Evolutionary conservation across 164 flowering plant species (phyloP), one percentile per base, ranked within the genome.

Genomic region (Kalanchoe fedtschenkoi): DNA sequence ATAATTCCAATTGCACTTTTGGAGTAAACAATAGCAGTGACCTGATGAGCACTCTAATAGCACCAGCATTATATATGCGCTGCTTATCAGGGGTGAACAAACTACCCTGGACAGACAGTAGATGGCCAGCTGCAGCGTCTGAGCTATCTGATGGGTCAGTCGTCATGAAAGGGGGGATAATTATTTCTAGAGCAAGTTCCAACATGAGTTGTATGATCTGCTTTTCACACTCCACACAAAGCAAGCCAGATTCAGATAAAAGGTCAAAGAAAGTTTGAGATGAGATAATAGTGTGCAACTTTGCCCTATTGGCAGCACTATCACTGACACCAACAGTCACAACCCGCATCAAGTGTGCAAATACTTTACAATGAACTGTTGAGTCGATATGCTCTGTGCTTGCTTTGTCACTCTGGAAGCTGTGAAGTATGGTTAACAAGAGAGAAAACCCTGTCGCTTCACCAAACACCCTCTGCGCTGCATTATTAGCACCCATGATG

Each of bases 371-470:
- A 57, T 76, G 70, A 68, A 71, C 73, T 41, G 63, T 63, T 57
- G 77, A 70, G 67, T 72, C 63, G 66, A 81, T 74, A 42, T 82
- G 79, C 61, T 83, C 77, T 44, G 39, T 64, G 44, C 62, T 59
- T 42, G 63, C 91, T 64, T 62, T 87, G 66, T 84, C 91, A 79
- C 77, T 80, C 74, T 81, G 91, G 69, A 95, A 86, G 75, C 84
- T 69, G 69, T 95, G 89, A 42, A 91, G 89, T 34, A 81, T 82
- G 61, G 99, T 95, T 54, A 89, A 70, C 51, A 95, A 68, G 68
- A 95, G 92, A 43, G 97, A 95, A 74, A 95, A 89, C 47, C 99
- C 99, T 72, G 99, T 95, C 47, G 91, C 90, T 78, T 95, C 99
- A 60, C 97, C 97, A 77, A 95, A 95, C 62, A 91, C 95, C 71